phyloP scores from a whole-genome alignment of 1,139 yeast species.

The Yamadazyma blattariae region DNA sequence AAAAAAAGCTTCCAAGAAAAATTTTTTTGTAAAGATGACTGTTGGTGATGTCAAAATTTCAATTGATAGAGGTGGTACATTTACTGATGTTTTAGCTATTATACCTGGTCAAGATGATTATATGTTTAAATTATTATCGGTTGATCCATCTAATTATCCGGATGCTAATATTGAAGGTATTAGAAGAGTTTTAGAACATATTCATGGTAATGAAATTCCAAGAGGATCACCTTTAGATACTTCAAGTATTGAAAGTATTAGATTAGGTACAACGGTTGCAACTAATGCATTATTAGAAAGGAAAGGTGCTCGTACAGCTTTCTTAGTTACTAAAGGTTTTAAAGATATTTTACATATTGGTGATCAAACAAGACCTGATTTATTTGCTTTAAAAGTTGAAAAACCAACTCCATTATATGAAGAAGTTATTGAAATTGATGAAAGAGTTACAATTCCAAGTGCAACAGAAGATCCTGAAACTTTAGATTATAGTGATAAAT shows the following conservation, averaged over 20 bases:
- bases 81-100: constrained; percentile 18
- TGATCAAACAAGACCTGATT: constrained; percentile 67
- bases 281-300: constrained; percentile 70
- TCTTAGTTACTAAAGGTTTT: constrained; percentile 63
- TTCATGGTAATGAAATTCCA: constrained; percentile 11
- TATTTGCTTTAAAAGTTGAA: constrained; percentile 58
- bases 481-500: constrained; percentile 19
- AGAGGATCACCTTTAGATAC: constrained; percentile 20
- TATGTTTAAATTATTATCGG: constrained; percentile 18
- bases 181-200: constrained; percentile 17
- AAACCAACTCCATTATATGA: constrained; percentile 60
- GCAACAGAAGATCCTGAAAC: constrained; percentile 55
- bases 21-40: no score
- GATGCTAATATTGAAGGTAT: constrained; percentile 23
- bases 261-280: constrained; percentile 83
- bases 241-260: constrained; percentile 41
- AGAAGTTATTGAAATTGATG: constrained; percentile 64
- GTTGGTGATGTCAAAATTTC: constrained; percentile 7
- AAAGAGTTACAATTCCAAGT: constrained; percentile 67
- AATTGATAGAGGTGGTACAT: constrained; percentile 22
- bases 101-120: constrained; percentile 11
- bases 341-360: constrained; percentile 66
- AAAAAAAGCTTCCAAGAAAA: no score
- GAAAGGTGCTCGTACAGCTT: constrained; percentile 62
- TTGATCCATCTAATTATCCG: constrained; percentile 18